These are phyloP conservation scores for Avicennia marina DNA, from an alignment of 257 asterid genomes.

Conservation along the genomic window DNA sequence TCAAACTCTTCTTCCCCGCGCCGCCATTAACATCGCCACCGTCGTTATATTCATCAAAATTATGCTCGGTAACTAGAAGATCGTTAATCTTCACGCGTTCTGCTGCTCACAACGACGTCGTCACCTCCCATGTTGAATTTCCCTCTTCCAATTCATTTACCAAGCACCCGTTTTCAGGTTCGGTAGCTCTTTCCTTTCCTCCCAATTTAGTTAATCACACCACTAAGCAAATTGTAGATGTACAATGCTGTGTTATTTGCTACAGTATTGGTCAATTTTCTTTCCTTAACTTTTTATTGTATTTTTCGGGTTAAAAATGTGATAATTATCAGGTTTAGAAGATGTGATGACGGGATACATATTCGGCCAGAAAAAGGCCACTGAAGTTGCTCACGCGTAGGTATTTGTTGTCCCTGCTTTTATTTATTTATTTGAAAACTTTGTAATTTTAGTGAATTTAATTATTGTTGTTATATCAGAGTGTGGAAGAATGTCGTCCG, in stretches of 20 bases:
- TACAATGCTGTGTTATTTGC: background rate
- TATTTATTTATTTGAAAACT: background rate
- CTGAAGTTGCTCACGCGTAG: conserved; percentile 93
- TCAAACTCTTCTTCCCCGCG: conserved; percentile 20
- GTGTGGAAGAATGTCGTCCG: conserved; percentile 75
- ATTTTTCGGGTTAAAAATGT: background rate
- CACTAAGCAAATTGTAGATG: background rate
- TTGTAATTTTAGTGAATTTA: background rate
- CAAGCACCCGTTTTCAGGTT: conserved; percentile 36
- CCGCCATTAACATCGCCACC: conserved; percentile 4
- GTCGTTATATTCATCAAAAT: conserved; percentile 8
- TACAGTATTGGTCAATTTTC: background rate
- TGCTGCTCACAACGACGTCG: conserved; percentile 15
- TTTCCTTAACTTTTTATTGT: background rate
- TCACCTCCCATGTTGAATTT: conserved; percentile 14
- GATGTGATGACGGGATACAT: conserved; percentile 65
- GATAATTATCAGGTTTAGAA: conserved; percentile 44
- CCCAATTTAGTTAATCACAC: background rate
- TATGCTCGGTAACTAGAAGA: conserved; percentile 15
- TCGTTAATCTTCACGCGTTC: conserved; percentile 19
- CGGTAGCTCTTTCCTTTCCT: background rate
- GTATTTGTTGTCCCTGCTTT: conserved; percentile 16
- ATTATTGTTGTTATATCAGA: conserved; percentile 27
- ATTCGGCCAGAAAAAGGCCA: conserved; percentile 71
- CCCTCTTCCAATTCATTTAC: conserved; percentile 19